Conservation (phyloP, 2,329 filamentous ascomycete genomes). For the Hymenoscyphus infarciens region DNA sequence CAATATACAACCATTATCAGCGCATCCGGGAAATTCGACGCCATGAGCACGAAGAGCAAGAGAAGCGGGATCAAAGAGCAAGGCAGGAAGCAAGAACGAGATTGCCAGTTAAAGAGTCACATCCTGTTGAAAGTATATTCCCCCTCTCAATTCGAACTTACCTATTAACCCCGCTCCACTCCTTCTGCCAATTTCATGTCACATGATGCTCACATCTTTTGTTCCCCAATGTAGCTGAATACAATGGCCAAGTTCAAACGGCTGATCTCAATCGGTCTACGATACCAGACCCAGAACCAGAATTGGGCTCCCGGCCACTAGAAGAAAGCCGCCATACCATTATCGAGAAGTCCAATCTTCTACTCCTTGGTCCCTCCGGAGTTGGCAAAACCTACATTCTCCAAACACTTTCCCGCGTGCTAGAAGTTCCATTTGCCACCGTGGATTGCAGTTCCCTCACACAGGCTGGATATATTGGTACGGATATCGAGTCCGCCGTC, state of each 20-base stretch:
- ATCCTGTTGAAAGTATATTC: conserved; percentile 73
- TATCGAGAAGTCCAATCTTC: conserved; percentile 92
- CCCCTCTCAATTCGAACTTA: background rate
- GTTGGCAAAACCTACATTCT: conserved; percentile 96
- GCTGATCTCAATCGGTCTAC: conserved; percentile 28
- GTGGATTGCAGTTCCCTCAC: conserved; percentile 95
- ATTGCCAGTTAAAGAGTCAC: conserved; percentile 48
- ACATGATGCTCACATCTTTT: conserved; percentile 34
- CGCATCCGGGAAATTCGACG: conserved; percentile 72
- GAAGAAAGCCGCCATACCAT: conserved; percentile 23
- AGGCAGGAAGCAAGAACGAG: conserved; percentile 42
- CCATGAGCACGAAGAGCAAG: conserved; percentile 70
- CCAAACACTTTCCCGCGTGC: conserved; percentile 75
- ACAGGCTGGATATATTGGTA: conserved; percentile 94
- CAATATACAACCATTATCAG: conserved; percentile 96
- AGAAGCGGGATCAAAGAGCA: conserved; percentile 59
- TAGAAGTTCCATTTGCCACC: conserved; percentile 95
- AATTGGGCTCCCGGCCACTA: conserved; percentile 24
- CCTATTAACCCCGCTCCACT: background rate
- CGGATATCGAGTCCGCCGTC: conserved; percentile 95
- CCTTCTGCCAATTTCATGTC: background rate
- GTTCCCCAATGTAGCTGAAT: conserved; percentile 48
- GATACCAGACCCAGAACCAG: conserved; percentile 19
- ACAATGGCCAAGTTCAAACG: conserved; percentile 44
- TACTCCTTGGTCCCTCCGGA: conserved; percentile 87